Percentiles rank a stretch among this genome's conserved stretches.
These are phyloP conservation scores for Mycena floridula DNA, from an alignment of 768 basidiomycete species.

Conservation along the genomic window DNA sequence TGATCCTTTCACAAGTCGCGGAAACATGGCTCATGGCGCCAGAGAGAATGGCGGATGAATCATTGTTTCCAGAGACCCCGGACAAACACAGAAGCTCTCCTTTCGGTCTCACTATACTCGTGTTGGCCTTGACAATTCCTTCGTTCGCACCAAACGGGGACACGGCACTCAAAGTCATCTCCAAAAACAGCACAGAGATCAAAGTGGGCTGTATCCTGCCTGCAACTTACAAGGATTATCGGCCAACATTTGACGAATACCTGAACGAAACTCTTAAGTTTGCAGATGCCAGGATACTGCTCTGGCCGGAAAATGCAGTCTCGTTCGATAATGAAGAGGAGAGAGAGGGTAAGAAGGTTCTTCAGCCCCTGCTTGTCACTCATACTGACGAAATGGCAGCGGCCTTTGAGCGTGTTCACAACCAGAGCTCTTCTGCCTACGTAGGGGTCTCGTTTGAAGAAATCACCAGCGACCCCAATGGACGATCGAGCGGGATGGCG, in stretches of 20 bases:
- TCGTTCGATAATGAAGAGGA: constrained; percentile 48
- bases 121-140: constrained; percentile 47
- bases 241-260: constrained; percentile 50
- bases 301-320: constrained; percentile 83
- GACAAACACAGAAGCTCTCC: constrained; percentile 3
- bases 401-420: too few relatives aligned
- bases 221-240: constrained; percentile 32
- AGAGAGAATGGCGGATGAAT: constrained; percentile 8
- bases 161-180: constrained; percentile 18
- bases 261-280: constrained; percentile 50
- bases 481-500: constrained; percentile 47
- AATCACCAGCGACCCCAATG: constrained; percentile 31
- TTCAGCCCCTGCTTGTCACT: too few relatives aligned
- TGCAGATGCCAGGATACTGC: constrained; percentile 45
- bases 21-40: constrained; percentile 54
- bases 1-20: constrained; percentile 48
- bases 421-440: too few relatives aligned
- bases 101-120: constrained; percentile 17
- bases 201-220: constrained; percentile 68
- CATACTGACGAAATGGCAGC: too few relatives aligned
- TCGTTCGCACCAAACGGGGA: constrained; percentile 37
- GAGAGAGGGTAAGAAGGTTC: constrained; percentile 23
- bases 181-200: constrained; percentile 42
- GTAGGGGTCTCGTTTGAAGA: constrained; percentile 76
- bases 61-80: constrained; percentile 10